These are phyloP conservation scores for Suhomyces chickasaworum DNA, from an alignment of 1,139 yeast genomes.

Conservation along the genomic window DNA sequence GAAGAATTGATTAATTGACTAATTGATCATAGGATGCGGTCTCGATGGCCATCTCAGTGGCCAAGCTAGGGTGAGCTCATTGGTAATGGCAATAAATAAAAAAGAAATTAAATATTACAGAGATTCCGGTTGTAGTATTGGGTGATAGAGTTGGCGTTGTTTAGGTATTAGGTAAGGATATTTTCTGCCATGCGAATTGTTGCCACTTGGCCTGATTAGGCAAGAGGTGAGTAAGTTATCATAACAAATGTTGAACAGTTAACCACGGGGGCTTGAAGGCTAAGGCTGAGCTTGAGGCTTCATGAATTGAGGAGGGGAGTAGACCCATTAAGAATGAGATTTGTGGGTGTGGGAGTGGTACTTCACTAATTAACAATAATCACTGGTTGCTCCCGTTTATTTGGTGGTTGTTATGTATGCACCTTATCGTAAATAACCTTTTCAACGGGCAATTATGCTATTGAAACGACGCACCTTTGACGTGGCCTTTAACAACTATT, in stretches of 20 bases:
- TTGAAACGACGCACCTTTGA: constrained; percentile 8
- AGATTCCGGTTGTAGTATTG: not conserved
- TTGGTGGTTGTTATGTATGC: not conserved
- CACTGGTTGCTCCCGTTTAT: not conserved
- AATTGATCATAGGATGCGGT: not conserved
- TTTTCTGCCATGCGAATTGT: not conserved
- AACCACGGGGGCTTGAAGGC: not conserved
- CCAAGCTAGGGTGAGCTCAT: not conserved
- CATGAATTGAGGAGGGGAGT: no score
- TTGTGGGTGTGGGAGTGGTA: no score
- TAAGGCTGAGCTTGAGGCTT: no score
- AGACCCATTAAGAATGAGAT: no score
- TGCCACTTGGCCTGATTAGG: not conserved
- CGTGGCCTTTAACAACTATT: not conserved
- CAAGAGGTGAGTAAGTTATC: not conserved
- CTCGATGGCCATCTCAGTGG: not conserved
- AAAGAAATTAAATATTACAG: not conserved
- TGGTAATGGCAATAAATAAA: not conserved
- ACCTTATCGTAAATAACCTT: constrained; percentile 2
- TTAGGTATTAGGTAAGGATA: not conserved
- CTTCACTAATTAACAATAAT: not conserved
- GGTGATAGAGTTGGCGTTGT: not conserved
- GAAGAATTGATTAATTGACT: no score
- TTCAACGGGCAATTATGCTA: not conserved
- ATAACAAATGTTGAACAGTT: not conserved